These are phyloP conservation scores for Nephelium lappaceum DNA, from an alignment of 345 rosid species.

Conservation along the genomic window DNA sequence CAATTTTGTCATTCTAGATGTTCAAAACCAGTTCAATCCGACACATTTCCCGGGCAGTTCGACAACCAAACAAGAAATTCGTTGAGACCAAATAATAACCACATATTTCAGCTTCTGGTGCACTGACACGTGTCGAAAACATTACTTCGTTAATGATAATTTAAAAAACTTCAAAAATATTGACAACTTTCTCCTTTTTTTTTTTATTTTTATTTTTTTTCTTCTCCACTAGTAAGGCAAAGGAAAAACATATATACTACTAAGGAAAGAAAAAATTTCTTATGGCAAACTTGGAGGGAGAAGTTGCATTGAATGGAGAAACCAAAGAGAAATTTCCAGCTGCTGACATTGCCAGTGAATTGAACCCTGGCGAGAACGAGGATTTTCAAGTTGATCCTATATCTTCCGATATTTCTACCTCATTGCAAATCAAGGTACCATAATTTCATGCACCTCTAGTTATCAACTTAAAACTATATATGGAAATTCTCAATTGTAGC, in stretches of 20 bases:
- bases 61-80: slow-evolving; percentile 2
- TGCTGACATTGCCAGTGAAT: slow-evolving; percentile 41
- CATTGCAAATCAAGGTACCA: slow-evolving; percentile 28
- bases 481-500: not conserved
- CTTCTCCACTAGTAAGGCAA: slow-evolving; percentile 10
- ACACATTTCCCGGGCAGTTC: slow-evolving; percentile 25
- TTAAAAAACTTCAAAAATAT: not conserved
- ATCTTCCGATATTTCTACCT: slow-evolving; percentile 43
- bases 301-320: slow-evolving; percentile 9
- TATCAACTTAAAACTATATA: too few species aligned
- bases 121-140: slow-evolving; percentile 3
- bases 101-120: not conserved
- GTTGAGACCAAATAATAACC: slow-evolving; percentile 20
- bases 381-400: slow-evolving; percentile 45
- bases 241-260: not conserved
- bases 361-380: slow-evolving; percentile 44
- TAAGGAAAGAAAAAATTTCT: not conserved
- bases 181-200: not conserved
- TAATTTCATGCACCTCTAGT: not conserved
- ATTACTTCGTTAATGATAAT: not conserved
- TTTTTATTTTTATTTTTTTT: slow-evolving; percentile 2
- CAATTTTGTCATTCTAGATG: not conserved
- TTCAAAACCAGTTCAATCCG: slow-evolving; percentile 3
- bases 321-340: slow-evolving; percentile 42
- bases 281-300: slow-evolving; percentile 36